Conservation (phyloP, 2,329 filamentous ascomycete species). For the Kalmusia sp. region DNA sequence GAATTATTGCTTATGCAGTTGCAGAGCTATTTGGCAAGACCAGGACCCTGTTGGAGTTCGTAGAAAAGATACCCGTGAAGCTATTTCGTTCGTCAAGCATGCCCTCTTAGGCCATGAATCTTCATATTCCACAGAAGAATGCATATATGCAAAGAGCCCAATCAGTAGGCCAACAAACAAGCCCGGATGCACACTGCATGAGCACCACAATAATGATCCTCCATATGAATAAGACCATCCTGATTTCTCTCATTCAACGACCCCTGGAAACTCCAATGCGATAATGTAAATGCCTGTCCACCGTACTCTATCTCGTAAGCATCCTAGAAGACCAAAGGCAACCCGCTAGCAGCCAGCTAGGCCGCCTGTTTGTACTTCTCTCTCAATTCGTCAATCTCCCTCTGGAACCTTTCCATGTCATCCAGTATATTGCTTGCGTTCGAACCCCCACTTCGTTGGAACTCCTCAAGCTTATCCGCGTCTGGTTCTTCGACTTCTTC, state of each 20-base stretch:
- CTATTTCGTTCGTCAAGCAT: neutral
- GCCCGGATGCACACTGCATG: neutral
- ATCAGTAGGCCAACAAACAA: neutral
- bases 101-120: neutral
- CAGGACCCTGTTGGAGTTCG: conserved; percentile 19
- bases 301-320: neutral
- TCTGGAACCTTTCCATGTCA: conserved; percentile 49
- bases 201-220: too few species aligned
- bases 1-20: conserved; percentile 42
- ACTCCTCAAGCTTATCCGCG: neutral
- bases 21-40: conserved; percentile 35
- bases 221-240: too few species aligned
- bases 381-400: conserved; percentile 48
- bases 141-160: conserved; percentile 7
- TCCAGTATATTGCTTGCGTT: conserved; percentile 40
- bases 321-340: conserved; percentile 7
- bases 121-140: conserved; percentile 10
- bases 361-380: conserved; percentile 30
- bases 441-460: neutral
- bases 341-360: conserved; percentile 11
- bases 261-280: neutral
- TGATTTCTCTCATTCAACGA: too few species aligned
- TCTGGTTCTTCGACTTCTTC: conserved; percentile 31
- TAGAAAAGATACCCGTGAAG: conserved; percentile 4
- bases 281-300: neutral